Evolutionary conservation across 495 filamentous ascomycete species (phyloP), one percentile per base, ranked within the genome.

Genomic region (Tetracladium setigerum): DNA sequence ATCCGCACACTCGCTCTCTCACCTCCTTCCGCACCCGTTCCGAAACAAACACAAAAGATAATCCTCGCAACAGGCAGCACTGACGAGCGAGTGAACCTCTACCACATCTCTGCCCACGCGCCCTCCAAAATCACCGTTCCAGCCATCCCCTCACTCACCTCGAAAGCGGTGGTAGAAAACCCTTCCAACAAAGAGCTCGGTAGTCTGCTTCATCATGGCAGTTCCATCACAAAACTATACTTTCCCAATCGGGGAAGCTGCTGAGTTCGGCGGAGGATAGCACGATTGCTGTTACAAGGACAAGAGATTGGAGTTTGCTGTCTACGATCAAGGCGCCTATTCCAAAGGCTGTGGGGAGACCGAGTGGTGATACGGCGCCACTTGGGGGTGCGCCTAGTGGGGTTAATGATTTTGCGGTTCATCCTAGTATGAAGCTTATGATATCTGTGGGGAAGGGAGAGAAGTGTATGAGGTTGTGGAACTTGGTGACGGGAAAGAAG

Each of bases 351-450:
- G 73, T 79, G 41, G 89, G 91, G 11, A 74, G 88, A 46, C 91
- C 92, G 30, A 87, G 81, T 52, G 91, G 94, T 34, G 92, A 96
- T 61, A 96, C 92, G 5, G 88, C 88, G 1, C 82, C 79, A 12
- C 69, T 79, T n/a, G 92, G 87, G 10, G 86, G 79, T 11, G 77
- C 81, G n/a, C 89, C 90, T 2, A 73, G 81, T n/a, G 92, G 92
- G 11, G 78, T 99, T 38, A 97, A 95, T 58, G 89, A 89, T 60
- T 88, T 97, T 67, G 89, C 94, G 10, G 81, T 97, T 4, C 94
- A 99, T 58, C 94, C 92, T 3, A 89, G 84, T 65, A 86, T 89
- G 76, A 97, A 96, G 69, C 76, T 99, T 44, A 92, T 95, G 81
- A 74, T 99, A 38, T 89, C 79, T 56, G 89, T 97, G 4, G 81